Evolutionary conservation across 352 stramenopile species (phyloP), one percentile per base, ranked within the genome.

Genomic region (Phytophthora agathidicida): DNA sequence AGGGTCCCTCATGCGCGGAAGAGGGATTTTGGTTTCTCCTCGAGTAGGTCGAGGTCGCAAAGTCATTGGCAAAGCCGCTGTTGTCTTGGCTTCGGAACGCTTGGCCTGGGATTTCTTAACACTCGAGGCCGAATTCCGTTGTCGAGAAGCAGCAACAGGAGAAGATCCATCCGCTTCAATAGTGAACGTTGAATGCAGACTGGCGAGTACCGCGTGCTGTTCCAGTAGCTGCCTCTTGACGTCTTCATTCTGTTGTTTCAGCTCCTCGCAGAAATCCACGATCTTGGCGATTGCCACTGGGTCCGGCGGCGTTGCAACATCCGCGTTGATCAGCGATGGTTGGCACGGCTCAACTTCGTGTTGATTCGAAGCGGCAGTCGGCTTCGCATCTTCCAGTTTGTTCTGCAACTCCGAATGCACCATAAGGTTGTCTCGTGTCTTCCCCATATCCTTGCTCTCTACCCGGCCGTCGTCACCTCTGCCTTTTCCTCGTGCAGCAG

Each of bases 191-290:
- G 38, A 55, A 24, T 44, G 63, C n/a, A 87, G 39, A 38, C 59
- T 79, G 27, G 55, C 50, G 19, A 87, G 64, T 7, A 83, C 72
- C 0, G 62, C 60, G 22, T 82, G 60, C 46, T 87, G 77, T n/a
- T 80, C 65, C 3, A 49, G 35, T 8, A 87, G 37, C 24, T 83
- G 77, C 48, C 63, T 50, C 59, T 83, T 83, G 2, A 85, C 68
- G 23, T 85, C 77, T 42, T 87, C 74, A 39, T 87, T 85, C 35
- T 87, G 74, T 6, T 66, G 68, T 51, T 82, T 81, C 31, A 87
- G 72, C 5, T 79, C 77, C 36, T 85, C 64, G 26, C 75, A 85
- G 31, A 85, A 71, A 28, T 76, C 64, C n/a, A 78, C 67, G n/a
- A 87, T 73, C 48, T 77, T 83, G 0, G 69, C 52, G 8, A 85